Evolutionary conservation across 2,329 filamentous ascomycete genomes (phyloP).

Genomic region (Cladosporium colombiae): DNA sequence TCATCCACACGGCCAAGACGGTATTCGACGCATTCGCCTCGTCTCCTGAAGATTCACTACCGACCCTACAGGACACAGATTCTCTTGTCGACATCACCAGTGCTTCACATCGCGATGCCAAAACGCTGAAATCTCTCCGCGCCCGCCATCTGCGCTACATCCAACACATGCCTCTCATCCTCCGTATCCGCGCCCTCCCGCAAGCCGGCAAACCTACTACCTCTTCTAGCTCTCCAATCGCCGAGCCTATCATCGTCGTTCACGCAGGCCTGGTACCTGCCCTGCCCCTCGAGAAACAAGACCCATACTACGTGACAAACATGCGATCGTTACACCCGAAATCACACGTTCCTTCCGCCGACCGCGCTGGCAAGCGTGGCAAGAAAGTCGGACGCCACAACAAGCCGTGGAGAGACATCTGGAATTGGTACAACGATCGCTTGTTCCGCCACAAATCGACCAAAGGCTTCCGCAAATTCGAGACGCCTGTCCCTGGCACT

Average conservation of each 20-base stretch:
- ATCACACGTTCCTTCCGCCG: conserved; percentile 58
- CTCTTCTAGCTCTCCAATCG: conserved; percentile 60
- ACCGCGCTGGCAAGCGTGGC: conserved; percentile 24
- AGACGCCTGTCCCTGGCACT: background rate
- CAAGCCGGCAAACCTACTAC: conserved; percentile 25
- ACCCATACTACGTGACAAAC: conserved; percentile 85
- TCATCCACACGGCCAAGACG: conserved; percentile 58
- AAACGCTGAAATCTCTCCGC: conserved; percentile 33
- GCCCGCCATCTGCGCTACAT: conserved; percentile 37
- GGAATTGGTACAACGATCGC: conserved; percentile 38
- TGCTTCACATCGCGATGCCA: conserved; percentile 29
- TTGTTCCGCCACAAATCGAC: conserved; percentile 26
- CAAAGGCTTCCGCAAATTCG: conserved; percentile 12
- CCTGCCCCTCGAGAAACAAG: conserved; percentile 66
- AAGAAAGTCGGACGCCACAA: conserved; percentile 28
- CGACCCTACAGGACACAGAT: conserved; percentile 5
- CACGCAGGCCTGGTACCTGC: conserved; percentile 85
- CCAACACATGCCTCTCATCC: conserved; percentile 39
- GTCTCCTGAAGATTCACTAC: conserved; percentile 6
- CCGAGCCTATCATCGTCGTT: conserved; percentile 64
- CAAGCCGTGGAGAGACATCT: conserved; percentile 35
- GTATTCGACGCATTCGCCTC: conserved; percentile 11
- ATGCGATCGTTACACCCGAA: conserved; percentile 76
- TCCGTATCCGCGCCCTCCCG: conserved; percentile 37
- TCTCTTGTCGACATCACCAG: conserved; percentile 18